Evolutionary conservation across 148 eudicot genomes (phyloP).

Genomic region (Rhododendron mucronatum): DNA sequence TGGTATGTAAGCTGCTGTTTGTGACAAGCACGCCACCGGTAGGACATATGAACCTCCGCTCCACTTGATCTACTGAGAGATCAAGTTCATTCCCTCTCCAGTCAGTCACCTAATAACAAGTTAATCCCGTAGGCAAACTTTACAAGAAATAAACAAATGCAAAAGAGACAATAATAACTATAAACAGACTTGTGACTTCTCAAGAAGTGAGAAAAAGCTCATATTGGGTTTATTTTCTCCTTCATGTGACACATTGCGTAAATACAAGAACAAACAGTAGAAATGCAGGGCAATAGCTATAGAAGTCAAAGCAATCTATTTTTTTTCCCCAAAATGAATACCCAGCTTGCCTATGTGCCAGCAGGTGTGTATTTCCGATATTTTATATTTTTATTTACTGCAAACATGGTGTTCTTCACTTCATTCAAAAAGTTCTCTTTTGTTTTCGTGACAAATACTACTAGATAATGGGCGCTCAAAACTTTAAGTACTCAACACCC

Average conservation of each 20-base stretch:
- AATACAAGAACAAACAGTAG: background rate
- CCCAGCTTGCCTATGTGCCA: background rate
- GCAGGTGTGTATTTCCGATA: background rate
- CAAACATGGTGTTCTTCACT: background rate
- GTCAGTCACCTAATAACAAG: constrained; percentile 63
- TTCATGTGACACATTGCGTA: background rate
- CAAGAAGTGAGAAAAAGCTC: background rate
- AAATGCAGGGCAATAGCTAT: background rate
- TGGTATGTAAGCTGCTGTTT: constrained; percentile 51
- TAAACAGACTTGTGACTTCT: background rate
- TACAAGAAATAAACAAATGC: background rate
- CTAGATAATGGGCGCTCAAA: background rate
- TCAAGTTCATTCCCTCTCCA: constrained; percentile 75
- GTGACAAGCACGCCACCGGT: constrained; percentile 80
- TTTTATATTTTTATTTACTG: background rate
- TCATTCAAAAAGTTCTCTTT: background rate
- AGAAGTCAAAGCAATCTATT: background rate
- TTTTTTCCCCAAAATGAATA: background rate
- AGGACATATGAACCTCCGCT: constrained; percentile 66
- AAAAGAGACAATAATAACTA: background rate
- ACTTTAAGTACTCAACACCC: background rate
- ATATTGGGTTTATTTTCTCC: background rate
- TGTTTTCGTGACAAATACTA: background rate
- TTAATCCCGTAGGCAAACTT: background rate
- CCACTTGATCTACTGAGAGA: constrained; percentile 64